Base-by-base conservation (phyloP, 768 basidiomycete genomes). In the Boletus patriciae region DNA sequence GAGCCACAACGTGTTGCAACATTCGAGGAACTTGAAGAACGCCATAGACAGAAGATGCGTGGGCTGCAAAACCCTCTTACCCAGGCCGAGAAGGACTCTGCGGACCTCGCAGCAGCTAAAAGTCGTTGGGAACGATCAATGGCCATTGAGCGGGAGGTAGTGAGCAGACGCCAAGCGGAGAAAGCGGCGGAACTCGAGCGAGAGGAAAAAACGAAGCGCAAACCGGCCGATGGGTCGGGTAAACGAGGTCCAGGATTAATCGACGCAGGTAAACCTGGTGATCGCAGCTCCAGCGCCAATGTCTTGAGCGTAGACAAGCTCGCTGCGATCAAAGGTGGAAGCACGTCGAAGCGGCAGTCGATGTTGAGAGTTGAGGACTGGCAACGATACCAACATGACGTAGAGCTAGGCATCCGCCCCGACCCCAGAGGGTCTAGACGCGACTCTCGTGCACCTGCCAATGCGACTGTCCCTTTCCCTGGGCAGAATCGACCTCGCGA, bases 341-440 rank as follows among this genome's bases (percentile, higher is more conserved):
- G 75, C 29, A 76, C 82, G 36, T 83, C 86, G 43, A 84, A 82
- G 63, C 83, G 88, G 46, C 70, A 86, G 70, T 90, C 89, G 41
- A 83, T 80, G 67, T 71, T 92, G 77, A 90, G 91, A 68, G 90
- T 92, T 40, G 88, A 91, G 70, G 90, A 91, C 67, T 92, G 91
- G 90, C 86, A 90, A 71, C 81, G 82, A 60, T 80, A 85, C 63
- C 90, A 92, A 67, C 77, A 83, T 50, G 80, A 83, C 44, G 68
- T 70, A 6, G 73, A 72, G 47, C 38, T 72, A 13, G 71, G 71
- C 11, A 15, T 74, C 45, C 72, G 68, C 1, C 61, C 67, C 3
- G 72, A 71, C 2, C 42, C 55, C 4, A 58, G 45, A 43, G 55
- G 60, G 3, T 25, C 62, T 27, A 66, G 46, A 60, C 68, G 60